Conservation (phyloP, 2,329 filamentous ascomycete species). For the Periconia digitata region DNA sequence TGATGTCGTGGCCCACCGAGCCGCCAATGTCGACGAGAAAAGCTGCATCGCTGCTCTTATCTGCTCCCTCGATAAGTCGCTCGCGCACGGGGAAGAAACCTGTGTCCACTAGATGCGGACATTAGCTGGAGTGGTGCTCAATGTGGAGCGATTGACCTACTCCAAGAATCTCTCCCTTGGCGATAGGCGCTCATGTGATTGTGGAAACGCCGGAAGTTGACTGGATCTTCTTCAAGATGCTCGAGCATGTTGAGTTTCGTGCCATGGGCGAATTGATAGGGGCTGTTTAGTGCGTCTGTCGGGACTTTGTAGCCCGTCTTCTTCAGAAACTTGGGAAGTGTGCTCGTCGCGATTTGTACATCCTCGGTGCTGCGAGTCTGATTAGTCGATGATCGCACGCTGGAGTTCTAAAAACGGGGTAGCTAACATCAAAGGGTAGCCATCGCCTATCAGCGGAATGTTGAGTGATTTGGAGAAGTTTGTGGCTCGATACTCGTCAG, state of each 20-base stretch:
- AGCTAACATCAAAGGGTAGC: slow-evolving; percentile 3
- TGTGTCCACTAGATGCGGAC: no score
- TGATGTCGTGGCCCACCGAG: slow-evolving; percentile 6
- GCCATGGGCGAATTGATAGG: slow-evolving; percentile 6
- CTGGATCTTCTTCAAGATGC: not conserved
- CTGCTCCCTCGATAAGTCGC: slow-evolving; percentile 3
- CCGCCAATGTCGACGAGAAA: slow-evolving; percentile 13
- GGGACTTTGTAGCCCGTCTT: slow-evolving; percentile 3
- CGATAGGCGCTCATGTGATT: slow-evolving; percentile 6
- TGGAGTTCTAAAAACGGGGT: no score
- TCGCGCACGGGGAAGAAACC: slow-evolving; percentile 9
- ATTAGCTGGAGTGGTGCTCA: no score
- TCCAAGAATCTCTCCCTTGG: slow-evolving; percentile 5
- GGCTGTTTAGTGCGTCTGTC: not conserved
- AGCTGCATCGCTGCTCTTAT: not conserved
- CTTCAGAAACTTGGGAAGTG: slow-evolving; percentile 1
- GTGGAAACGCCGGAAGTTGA: not conserved
- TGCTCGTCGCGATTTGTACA: not conserved
- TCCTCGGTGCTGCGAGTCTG: not conserved
- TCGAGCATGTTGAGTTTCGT: slow-evolving; percentile 5
- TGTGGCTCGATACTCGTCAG: slow-evolving; percentile 6
- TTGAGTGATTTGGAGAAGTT: slow-evolving; percentile 6
- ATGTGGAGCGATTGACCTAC: no score
- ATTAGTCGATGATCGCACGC: not conserved
- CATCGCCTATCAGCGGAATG: slow-evolving; percentile 4